Conservation (phyloP, 2,329 filamentous ascomycete species). For the Tolypocladium album region DNA sequence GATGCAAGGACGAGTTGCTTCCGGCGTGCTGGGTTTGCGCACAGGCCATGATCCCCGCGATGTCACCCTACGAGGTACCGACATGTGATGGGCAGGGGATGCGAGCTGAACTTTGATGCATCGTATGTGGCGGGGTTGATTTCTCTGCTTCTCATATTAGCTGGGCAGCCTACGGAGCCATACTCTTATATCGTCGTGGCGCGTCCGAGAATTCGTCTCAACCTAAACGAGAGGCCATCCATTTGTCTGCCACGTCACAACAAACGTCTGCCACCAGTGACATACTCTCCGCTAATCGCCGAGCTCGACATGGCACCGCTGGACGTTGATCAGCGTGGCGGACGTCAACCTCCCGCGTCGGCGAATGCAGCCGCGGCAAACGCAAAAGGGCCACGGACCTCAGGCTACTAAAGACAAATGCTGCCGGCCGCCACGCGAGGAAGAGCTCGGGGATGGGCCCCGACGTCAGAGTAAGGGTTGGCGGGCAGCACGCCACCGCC, state of each 20-base stretch:
- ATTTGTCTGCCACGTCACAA: too few species aligned
- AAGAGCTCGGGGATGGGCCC: background rate
- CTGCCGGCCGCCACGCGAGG: too few species aligned
- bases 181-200: too few species aligned
- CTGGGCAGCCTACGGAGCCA: too few species aligned
- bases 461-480: background rate
- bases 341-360: background rate
- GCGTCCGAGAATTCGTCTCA: too few species aligned
- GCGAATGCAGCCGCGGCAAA: background rate
- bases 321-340: background rate
- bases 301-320: background rate
- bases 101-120: background rate
- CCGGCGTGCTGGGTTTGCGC: background rate
- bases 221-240: too few species aligned
- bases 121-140: background rate
- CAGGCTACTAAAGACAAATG: too few species aligned
- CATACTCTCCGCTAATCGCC: background rate
- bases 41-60: background rate
- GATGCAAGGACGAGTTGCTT: background rate
- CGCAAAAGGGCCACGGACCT: background rate
- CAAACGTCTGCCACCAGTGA: too few species aligned
- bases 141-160: background rate
- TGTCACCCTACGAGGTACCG: background rate
- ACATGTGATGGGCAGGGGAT: background rate
- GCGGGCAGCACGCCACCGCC: background rate